Evolutionary conservation across 2,329 filamentous ascomycete species (phyloP).

Genomic region (Penicillium corylophilum): DNA sequence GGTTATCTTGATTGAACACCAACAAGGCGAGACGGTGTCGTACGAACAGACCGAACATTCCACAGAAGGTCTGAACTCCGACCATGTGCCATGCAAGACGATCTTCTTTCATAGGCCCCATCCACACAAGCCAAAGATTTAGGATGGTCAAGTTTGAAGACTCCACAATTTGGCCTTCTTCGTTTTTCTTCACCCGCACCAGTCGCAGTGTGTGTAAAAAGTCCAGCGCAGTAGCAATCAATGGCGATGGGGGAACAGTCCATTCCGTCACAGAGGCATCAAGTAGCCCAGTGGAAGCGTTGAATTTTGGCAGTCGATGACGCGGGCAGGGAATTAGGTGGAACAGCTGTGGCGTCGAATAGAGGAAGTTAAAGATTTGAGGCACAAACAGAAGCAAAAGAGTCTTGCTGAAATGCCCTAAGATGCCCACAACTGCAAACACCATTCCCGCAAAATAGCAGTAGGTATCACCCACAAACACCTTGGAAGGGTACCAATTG

Average conservation of each 20-base stretch:
- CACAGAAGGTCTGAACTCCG: slow-evolving; percentile 71
- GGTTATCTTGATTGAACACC: slow-evolving; percentile 88
- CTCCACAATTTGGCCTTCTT: slow-evolving; percentile 69
- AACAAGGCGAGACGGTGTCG: slow-evolving; percentile 82
- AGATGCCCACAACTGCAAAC: slow-evolving; percentile 93
- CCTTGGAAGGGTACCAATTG: slow-evolving; percentile 93
- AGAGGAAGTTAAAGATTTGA: slow-evolving; percentile 95
- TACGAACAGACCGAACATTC: slow-evolving; percentile 79
- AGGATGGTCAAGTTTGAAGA: slow-evolving; percentile 89
- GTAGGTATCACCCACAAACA: slow-evolving; percentile 98
- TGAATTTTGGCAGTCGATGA: slow-evolving; percentile 87
- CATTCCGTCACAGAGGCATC: slow-evolving; percentile 84
- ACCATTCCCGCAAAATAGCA: slow-evolving; percentile 99
- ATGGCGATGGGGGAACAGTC: slow-evolving; percentile 65
- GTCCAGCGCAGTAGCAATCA: slow-evolving; percentile 64
- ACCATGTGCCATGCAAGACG: slow-evolving; percentile 76
- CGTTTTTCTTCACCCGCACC: slow-evolving; percentile 65
- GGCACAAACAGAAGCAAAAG: slow-evolving; percentile 85
- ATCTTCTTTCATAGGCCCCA: slow-evolving; percentile 87
- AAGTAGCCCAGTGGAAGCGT: slow-evolving; percentile 76
- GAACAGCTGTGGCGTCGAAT: slow-evolving; percentile 89
- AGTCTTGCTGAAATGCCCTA: slow-evolving; percentile 98
- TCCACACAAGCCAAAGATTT: slow-evolving; percentile 95
- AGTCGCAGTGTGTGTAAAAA: slow-evolving; percentile 68
- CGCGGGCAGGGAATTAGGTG: slow-evolving; percentile 86